phyloP scores from a whole-genome alignment of 2,329 filamentous ascomycete species.

The Xylaria sp. region DNA sequence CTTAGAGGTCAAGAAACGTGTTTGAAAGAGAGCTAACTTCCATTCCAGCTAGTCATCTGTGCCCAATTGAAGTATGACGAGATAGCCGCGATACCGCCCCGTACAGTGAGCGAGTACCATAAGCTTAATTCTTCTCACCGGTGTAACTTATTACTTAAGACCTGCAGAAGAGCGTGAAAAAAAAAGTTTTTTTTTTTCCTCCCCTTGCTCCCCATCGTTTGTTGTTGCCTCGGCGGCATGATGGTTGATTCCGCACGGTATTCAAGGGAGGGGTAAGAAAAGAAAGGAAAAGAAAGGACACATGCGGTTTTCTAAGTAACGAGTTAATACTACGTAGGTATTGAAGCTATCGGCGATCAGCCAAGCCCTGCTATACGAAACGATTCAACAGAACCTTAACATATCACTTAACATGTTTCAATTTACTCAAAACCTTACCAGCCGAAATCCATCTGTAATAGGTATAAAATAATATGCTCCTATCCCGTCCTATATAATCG shows the following conservation, averaged over 20 bases:
- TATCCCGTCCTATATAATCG: background rate
- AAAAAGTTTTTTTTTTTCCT: slow-evolving; percentile 24
- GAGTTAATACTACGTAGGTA: background rate
- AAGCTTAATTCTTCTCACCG: background rate
- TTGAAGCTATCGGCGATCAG: background rate
- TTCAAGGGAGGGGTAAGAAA: background rate
- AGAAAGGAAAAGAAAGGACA: background rate
- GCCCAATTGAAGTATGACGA: slow-evolving; percentile 31
- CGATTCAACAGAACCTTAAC: background rate
- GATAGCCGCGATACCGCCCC: slow-evolving; percentile 30
- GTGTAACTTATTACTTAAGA: slow-evolving; percentile 23
- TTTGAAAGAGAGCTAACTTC: background rate
- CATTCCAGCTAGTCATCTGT: slow-evolving; percentile 11
- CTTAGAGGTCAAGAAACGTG: slow-evolving; percentile 12
- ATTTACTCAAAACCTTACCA: background rate
- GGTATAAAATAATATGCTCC: slow-evolving; percentile 5
- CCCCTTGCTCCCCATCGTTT: background rate
- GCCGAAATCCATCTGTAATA: background rate
- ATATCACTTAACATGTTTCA: background rate
- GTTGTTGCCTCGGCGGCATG: slow-evolving; percentile 10
- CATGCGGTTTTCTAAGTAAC: background rate
- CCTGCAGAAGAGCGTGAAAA: slow-evolving; percentile 14
- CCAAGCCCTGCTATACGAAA: background rate
- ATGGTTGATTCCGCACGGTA: background rate
- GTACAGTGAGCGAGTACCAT: slow-evolving; percentile 34